These are phyloP conservation scores for Bidens hawaiensis DNA, from an alignment of 140 eudicot species.

Conservation along the genomic window DNA sequence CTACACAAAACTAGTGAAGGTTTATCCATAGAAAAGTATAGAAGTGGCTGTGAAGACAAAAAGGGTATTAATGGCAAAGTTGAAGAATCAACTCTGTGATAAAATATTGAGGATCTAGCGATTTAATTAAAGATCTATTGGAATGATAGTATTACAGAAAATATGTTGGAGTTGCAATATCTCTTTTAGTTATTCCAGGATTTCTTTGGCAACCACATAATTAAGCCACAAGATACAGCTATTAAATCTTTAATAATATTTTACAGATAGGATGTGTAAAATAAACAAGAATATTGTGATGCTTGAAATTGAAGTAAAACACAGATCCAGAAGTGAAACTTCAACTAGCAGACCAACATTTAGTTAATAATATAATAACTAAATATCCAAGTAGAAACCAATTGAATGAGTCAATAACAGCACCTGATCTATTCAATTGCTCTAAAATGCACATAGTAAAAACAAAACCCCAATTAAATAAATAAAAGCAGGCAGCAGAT, in stretches of 20 bases:
- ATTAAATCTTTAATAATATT: no score
- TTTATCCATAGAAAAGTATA: conserved; percentile 11
- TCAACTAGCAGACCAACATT: conserved; percentile 1
- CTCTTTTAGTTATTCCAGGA: not conserved
- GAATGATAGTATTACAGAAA: not conserved
- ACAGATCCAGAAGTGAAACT: conserved; percentile 27
- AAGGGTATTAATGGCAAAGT: not conserved
- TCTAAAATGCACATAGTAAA: not conserved
- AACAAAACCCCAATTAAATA: conserved; percentile 16
- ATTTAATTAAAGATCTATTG: not conserved
- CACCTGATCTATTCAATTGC: conserved; percentile 12
- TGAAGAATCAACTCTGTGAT: not conserved
- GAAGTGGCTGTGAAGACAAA: conserved; percentile 2
- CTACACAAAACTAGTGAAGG: conserved; percentile 1
- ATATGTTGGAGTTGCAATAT: not conserved
- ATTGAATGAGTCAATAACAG: not conserved
- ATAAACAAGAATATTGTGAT: not conserved
- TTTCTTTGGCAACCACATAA: not conserved
- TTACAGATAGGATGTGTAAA: conserved; percentile 1
- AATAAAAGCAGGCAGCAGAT: no score
- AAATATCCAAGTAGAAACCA: not conserved
- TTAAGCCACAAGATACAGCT: not conserved
- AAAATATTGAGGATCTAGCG: not conserved
- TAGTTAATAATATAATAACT: conserved; percentile 4
- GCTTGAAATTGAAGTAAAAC: conserved; percentile 17